These are phyloP conservation scores for Fusarium domesticum DNA, from an alignment of 2,329 filamentous ascomycete genomes.

Conservation along the genomic window DNA sequence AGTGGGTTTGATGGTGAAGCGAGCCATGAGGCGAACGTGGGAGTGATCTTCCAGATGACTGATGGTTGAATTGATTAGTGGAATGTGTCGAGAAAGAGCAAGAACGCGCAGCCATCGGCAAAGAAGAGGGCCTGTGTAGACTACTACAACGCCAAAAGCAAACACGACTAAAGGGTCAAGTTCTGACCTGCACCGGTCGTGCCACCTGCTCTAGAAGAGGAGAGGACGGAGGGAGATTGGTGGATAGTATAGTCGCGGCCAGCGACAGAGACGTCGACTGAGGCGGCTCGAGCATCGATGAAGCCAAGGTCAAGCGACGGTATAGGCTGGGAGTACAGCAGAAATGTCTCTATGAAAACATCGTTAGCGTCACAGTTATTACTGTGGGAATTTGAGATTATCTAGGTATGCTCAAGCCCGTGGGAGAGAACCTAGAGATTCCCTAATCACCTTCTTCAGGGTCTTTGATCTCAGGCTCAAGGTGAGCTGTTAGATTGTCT, in stretches of 20 bases:
- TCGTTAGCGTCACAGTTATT: not conserved
- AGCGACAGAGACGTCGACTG: constrained; percentile 65
- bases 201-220: constrained; percentile 65
- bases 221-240: constrained; percentile 80
- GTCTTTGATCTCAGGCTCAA: constrained; percentile 47
- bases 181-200: constrained; percentile 52
- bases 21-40: constrained; percentile 79
- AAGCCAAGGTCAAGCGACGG: constrained; percentile 81
- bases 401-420: not conserved
- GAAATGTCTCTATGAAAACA: constrained; percentile 71
- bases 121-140: not conserved
- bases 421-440: not conserved
- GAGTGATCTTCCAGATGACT: constrained; percentile 92
- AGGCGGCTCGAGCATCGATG: constrained; percentile 66
- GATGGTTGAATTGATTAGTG: constrained; percentile 1
- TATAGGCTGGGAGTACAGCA: constrained; percentile 75
- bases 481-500: constrained; percentile 27
- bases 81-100: constrained; percentile 3
- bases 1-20: constrained; percentile 61
- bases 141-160: not conserved
- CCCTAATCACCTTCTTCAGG: constrained; percentile 43
- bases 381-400: not conserved
- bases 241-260: constrained; percentile 70
- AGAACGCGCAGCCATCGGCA: not conserved
- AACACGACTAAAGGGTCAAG: not conserved